A percentile compares a stretch with the other conserved stretches of the same genome.
These are phyloP conservation scores for Eutrema yunnanense DNA, from an alignment of 345 rosid species.

Conservation along the genomic window DNA sequence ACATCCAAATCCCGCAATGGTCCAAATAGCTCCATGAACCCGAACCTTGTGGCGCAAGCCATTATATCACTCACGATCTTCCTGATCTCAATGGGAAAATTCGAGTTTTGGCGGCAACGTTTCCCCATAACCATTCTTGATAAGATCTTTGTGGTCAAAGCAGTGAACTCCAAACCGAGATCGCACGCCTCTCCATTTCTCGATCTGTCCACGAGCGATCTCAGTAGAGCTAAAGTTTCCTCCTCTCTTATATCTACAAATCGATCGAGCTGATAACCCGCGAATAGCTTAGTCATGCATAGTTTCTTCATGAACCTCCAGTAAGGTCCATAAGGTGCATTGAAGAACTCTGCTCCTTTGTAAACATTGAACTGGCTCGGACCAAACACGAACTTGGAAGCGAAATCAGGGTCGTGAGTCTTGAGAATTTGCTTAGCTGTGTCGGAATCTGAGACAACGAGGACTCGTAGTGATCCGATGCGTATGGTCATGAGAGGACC, in stretches of 20 bases:
- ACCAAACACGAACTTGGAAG: conserved; percentile 50
- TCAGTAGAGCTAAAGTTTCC: conserved; percentile 40
- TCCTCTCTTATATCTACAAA: conserved; percentile 47
- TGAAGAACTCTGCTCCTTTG: conserved; percentile 46
- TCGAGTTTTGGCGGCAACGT: conserved; percentile 31
- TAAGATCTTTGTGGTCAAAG: conserved; percentile 42
- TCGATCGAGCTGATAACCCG: conserved; percentile 45
- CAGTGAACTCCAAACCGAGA: conserved; percentile 40
- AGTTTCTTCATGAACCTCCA: conserved; percentile 75
- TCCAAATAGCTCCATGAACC: conserved; percentile 51
- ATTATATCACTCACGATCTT: conserved; percentile 40
- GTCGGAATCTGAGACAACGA: conserved; percentile 45
- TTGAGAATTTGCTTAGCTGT: conserved; percentile 44
- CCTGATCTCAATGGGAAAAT: conserved; percentile 43
- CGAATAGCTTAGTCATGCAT: conserved; percentile 54
- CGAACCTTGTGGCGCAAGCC: conserved; percentile 43
- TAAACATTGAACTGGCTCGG: conserved; percentile 49
- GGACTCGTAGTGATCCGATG: conserved; percentile 33
- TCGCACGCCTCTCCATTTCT: conserved; percentile 37
- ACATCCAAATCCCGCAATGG: conserved; percentile 44
- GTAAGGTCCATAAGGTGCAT: conserved; percentile 49
- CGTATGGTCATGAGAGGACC: conserved; percentile 55
- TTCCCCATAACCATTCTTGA: conserved; percentile 57
- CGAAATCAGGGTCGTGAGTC: conserved; percentile 46
- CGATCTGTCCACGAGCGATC: conserved; percentile 24